Conservation (phyloP, 2,329 filamentous ascomycete species). For the Trichophyton benhamiae region DNA sequence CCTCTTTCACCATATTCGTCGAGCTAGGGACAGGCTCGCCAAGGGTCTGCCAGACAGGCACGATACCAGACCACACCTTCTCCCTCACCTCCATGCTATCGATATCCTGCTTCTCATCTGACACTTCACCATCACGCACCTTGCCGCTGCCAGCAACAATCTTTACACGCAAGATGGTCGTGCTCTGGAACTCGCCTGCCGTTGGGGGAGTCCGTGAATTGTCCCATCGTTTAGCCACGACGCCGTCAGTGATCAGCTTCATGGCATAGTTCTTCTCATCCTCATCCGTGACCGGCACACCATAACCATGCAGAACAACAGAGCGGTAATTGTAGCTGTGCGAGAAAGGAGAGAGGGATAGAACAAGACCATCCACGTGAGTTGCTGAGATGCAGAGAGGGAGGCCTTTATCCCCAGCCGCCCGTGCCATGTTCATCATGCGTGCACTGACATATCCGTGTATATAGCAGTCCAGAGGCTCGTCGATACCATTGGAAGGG, state of each 20-base stretch:
- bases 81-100: constrained; percentile 36
- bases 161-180: constrained; percentile 56
- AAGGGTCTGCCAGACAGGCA: constrained; percentile 51
- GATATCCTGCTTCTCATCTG: constrained; percentile 47
- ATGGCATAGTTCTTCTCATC: constrained; percentile 69
- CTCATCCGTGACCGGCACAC: constrained; percentile 50
- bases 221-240: constrained; percentile 57
- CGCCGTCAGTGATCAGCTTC: constrained; percentile 61
- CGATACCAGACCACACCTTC: constrained; percentile 48
- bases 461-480: constrained; percentile 64
- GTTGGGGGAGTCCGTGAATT: constrained; percentile 59
- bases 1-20: constrained; percentile 45
- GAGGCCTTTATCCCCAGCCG: constrained; percentile 40
- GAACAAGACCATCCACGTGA: constrained; percentile 65
- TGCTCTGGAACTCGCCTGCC: constrained; percentile 60
- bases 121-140: constrained; percentile 52
- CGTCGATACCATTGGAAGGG: constrained; percentile 46
- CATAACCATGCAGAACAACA: constrained; percentile 64
- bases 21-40: constrained; percentile 51
- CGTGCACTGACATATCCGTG: constrained; percentile 75
- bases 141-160: constrained; percentile 66
- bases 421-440: constrained; percentile 54
- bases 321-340: constrained; percentile 84
- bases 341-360: constrained; percentile 64
- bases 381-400: constrained; percentile 62